A percentile compares a stretch with the other conserved stretches of the same genome.
These are phyloP conservation scores for Iodosphaeria phyllophila DNA, from an alignment of 2,329 filamentous ascomycete genomes.

Conservation along the genomic window DNA sequence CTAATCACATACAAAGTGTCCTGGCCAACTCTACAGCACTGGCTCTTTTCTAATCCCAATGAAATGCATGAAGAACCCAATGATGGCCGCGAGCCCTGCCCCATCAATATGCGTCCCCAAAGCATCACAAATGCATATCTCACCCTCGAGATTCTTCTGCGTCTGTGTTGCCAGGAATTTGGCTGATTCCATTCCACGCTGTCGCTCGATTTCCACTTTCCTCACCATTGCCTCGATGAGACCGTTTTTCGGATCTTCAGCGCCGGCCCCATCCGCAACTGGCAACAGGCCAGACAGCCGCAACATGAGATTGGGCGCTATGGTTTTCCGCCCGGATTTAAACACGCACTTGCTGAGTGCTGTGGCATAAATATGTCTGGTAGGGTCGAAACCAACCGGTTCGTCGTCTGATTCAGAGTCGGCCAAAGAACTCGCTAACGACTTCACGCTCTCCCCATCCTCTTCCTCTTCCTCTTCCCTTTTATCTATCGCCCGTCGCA, in stretches of 20 bases:
- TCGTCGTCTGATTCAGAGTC: too few species aligned
- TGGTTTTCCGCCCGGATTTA: conserved; percentile 42
- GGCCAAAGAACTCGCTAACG: too few species aligned
- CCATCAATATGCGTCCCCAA: conserved; percentile 18
- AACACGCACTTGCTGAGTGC: conserved; percentile 39
- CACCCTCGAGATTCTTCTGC: conserved; percentile 13
- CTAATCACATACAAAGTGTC: too few species aligned
- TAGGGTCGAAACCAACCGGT: too few species aligned
- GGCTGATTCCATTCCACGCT: conserved; percentile 15
- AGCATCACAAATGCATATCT: conserved; percentile 14
- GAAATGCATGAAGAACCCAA: conserved; percentile 16
- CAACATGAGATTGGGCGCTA: conserved; percentile 44
- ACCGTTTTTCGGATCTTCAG: conserved; percentile 2
- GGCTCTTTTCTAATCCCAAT: conserved; percentile 12
- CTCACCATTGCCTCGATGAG: conserved; percentile 7
- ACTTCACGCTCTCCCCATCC: not conserved
- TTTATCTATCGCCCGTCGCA: not conserved
- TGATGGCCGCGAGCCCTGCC: conserved; percentile 14
- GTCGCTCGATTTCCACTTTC: conserved; percentile 15
- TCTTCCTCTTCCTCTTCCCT: not conserved
- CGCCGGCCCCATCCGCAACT: not conserved
- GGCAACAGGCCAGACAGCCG: conserved; percentile 42
- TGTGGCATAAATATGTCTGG: conserved; percentile 24
- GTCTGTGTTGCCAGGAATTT: conserved; percentile 8
- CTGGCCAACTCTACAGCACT: too few species aligned